Percentiles rank a stretch among this genome's conserved stretches.
Conservation (phyloP, 805 yeast genomes). For the Myxozyma melibiosi region DNA sequence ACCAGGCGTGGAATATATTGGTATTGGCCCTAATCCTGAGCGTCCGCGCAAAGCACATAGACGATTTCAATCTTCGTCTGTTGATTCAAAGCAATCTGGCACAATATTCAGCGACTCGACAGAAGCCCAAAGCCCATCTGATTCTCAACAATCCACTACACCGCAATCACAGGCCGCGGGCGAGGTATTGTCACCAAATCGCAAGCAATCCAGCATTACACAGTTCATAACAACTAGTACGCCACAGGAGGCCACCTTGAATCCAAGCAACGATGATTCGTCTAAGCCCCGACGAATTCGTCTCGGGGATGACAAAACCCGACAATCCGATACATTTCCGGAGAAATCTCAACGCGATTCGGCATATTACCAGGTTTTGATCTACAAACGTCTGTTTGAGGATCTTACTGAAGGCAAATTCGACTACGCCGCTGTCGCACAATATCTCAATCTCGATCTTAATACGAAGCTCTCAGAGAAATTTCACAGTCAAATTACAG, state of each 20-base stretch:
- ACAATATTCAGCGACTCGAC: too few relatives aligned
- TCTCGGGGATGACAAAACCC: conserved; percentile 29
- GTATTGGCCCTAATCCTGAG: neutral
- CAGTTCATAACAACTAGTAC: too few relatives aligned
- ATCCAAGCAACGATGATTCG: too few relatives aligned
- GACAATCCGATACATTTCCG: conserved; percentile 15
- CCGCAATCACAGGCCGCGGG: too few relatives aligned
- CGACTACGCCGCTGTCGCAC: conserved; percentile 7
- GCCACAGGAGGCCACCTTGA: too few relatives aligned
- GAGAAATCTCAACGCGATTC: conserved; percentile 25
- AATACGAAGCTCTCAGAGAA: conserved; percentile 2
- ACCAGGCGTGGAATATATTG: conserved; percentile 21
- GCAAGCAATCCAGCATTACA: too few relatives aligned
- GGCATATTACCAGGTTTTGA: conserved; percentile 22
- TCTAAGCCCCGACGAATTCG: conserved; percentile 17
- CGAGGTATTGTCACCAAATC: too few relatives aligned
- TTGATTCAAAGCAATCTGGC: too few relatives aligned
- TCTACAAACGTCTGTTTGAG: conserved; percentile 24
- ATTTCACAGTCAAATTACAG: conserved; percentile 9
- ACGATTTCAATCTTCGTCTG: neutral
- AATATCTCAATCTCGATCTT: conserved; percentile 5
- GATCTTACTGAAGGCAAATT: conserved; percentile 24
- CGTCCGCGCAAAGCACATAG: neutral
- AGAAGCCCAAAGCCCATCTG: too few relatives aligned
- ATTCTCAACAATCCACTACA: too few relatives aligned